These are phyloP conservation scores for Kwoniella europaea DNA, from an alignment of 768 basidiomycete species.

Conservation along the genomic window DNA sequence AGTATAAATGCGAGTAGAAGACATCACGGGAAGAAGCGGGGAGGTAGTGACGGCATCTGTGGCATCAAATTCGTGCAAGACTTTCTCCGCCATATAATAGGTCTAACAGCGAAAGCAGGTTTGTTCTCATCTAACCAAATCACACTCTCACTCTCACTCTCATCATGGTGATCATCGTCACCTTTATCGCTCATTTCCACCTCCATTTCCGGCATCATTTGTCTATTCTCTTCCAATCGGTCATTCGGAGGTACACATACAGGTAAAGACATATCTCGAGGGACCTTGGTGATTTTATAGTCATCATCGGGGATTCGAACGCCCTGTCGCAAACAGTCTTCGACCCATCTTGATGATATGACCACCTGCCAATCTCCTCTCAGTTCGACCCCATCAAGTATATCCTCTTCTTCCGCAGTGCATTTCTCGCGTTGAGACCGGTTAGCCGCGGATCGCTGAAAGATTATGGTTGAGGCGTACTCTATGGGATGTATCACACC, in stretches of 20 bases:
- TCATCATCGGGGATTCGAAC: not conserved
- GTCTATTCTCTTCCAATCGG: too few species aligned
- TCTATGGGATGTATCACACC: not conserved
- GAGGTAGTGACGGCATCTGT: too few species aligned
- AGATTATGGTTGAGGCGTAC: not conserved
- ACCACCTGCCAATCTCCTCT: not conserved
- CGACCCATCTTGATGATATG: constrained; percentile 1
- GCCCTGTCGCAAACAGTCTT: not conserved
- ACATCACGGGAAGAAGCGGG: too few species aligned
- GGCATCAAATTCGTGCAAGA: too few species aligned
- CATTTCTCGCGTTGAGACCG: too few species aligned
- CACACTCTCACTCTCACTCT: not conserved
- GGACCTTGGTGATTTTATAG: not conserved
- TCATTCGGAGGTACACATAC: too few species aligned
- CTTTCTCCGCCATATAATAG: too few species aligned
- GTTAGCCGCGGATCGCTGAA: too few species aligned
- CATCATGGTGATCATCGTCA: not conserved
- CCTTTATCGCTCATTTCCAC: not conserved
- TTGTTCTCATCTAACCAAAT: not conserved
- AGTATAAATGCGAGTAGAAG: too few species aligned
- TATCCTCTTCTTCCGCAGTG: not conserved
- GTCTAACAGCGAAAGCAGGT: not conserved
- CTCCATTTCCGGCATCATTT: too few species aligned
- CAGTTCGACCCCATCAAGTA: not conserved
- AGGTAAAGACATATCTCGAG: too few species aligned